Conservation (phyloP, 2,329 filamentous ascomycete genomes). For the Chaetomiaceae sp. region DNA sequence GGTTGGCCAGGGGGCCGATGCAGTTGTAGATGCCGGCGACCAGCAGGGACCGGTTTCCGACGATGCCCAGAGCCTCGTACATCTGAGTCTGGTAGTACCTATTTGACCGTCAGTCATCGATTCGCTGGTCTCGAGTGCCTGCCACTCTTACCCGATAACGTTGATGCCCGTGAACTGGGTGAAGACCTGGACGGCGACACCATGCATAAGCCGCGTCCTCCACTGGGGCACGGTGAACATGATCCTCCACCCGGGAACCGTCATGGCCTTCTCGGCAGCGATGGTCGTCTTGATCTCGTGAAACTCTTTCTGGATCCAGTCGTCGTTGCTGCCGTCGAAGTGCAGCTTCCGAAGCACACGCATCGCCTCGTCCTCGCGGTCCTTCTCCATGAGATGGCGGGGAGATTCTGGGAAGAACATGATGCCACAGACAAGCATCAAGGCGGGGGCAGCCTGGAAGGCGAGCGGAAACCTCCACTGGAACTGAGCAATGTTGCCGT, state of each 20-base stretch:
- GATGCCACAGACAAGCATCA: slow-evolving; percentile 32
- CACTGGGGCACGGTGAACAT: slow-evolving; percentile 56
- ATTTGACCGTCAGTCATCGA: no score
- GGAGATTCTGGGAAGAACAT: slow-evolving; percentile 36
- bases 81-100: slow-evolving; percentile 58
- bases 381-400: slow-evolving; percentile 32
- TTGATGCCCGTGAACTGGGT: slow-evolving; percentile 58
- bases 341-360: slow-evolving; percentile 50
- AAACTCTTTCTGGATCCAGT: slow-evolving; percentile 55
- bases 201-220: slow-evolving; percentile 59
- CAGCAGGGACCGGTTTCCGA: slow-evolving; percentile 47
- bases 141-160: slow-evolving; percentile 50
- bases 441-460: slow-evolving; percentile 35
- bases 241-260: slow-evolving; percentile 48
- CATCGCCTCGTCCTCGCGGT: slow-evolving; percentile 43
- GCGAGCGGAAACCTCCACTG: slow-evolving; percentile 38
- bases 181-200: slow-evolving; percentile 57
- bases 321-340: slow-evolving; percentile 49
- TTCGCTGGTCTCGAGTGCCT: no score
- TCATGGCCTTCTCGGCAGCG: slow-evolving; percentile 52
- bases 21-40: slow-evolving; percentile 59
- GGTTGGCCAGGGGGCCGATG: slow-evolving; percentile 52
- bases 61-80: slow-evolving; percentile 54
- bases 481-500: slow-evolving; percentile 7
- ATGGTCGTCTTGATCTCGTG: slow-evolving; percentile 59